phyloP scores from a whole-genome alignment of 2,329 filamentous ascomycete genomes.

The Rasamsonia emersonii region DNA sequence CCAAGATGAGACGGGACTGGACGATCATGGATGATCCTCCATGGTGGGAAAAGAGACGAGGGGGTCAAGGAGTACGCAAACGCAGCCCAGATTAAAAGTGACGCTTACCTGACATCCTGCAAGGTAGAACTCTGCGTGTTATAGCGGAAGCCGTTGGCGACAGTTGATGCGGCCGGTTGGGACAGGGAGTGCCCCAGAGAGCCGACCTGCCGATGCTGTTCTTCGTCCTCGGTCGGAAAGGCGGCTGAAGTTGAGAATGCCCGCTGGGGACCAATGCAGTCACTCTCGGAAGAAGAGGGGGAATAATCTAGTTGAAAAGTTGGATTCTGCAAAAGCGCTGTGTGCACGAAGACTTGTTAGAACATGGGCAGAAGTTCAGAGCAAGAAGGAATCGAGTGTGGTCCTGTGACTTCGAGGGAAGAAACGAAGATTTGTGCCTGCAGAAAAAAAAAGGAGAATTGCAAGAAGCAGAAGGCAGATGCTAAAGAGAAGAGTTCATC shows the following conservation, averaged over 20 bases:
- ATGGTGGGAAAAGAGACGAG: constrained; percentile 7
- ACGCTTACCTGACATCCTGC: constrained; percentile 48
- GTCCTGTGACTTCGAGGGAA: no score
- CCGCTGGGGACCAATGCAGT: constrained; percentile 30
- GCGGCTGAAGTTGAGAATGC: constrained; percentile 24
- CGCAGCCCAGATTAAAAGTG: constrained; percentile 32
- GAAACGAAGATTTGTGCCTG: no score
- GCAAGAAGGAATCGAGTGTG: no score
- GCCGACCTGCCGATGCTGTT: constrained; percentile 44
- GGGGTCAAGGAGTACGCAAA: constrained; percentile 22
- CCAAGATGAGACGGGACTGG: no score
- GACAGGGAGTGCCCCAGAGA: constrained; percentile 38
- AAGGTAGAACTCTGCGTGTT: constrained; percentile 42
- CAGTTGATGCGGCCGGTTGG: constrained; percentile 30
- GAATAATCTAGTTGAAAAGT: constrained; percentile 29
- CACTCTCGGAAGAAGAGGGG: constrained; percentile 29
- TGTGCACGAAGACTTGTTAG: constrained; percentile 18
- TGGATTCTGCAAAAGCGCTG: constrained; percentile 26
- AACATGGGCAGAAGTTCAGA: no score
- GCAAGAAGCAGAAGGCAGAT: no score
- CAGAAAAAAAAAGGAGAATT: constrained; percentile 8
- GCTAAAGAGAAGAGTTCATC: no score
- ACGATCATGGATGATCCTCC: constrained; percentile 23
- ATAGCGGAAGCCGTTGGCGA: constrained; percentile 45
- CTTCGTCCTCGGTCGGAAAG: constrained; percentile 34